Base-by-base conservation (phyloP, 768 basidiomycete genomes). In the Boletus reticuloceps region DNA sequence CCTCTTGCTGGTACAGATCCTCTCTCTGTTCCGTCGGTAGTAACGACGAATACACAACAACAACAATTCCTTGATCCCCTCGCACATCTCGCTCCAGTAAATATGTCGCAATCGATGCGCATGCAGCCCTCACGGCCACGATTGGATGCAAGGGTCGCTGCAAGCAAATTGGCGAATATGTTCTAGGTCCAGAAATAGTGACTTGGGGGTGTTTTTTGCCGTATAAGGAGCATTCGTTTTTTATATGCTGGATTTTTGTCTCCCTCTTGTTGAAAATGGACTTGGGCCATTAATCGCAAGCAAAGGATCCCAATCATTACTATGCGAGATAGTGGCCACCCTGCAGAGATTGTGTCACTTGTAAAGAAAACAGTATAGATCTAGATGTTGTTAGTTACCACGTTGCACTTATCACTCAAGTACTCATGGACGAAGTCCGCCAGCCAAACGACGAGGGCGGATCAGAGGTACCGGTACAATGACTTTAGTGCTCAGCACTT, bases 91-190 rank as follows among this genome's bases (percentile, higher is more conserved):
- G 75, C 75, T 51, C 79, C 88, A n/a, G 75, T 78, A 44, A 78
- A 78, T 60, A 85, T 91, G 88, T 78, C 88, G 2, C 78, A 77
- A 47, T 90, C 88, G n/a, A 72, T 94, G 69, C 83, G 86, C 19
- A 78, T 88, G 44, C 83, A 84, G 61, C 85, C 88, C 14, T 82
- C 83, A 47, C 74, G 90, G 60, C 83, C 86, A 42, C 77, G 88
- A 64, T 70, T 96, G 63, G 94, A 97, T 68, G 86, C 93, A 11
- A 78, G 87, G 64, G 86, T 91, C 65, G 91, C 91, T 14, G 92
- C 91, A 19, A 90, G 90, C 68, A 94, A 94, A 69, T 79, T 94
- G 53, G 92, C 91, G 8, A 95, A 94, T 66, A 88, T 91, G 86
- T 90, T 91, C 67, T 91, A 74, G 66, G 34, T 47, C n/a, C 17